Evolutionary conservation across 2,329 filamentous ascomycete species (phyloP).

Genomic region (Ophiostoma sp.): DNA sequence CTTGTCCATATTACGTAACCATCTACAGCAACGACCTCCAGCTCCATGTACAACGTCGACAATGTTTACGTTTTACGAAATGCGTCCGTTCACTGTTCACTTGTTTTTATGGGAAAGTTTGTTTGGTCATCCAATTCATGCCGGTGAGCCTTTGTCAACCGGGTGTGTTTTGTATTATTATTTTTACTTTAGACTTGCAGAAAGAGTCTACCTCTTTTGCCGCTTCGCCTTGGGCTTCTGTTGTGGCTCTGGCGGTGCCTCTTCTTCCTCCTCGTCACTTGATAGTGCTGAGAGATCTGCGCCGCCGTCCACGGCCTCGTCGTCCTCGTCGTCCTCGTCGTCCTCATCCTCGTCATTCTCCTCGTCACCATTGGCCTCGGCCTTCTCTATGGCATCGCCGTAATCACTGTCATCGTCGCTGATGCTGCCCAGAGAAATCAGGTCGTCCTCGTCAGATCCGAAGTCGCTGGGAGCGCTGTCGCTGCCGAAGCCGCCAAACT

Average conservation of each 20-base stretch:
- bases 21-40: background rate
- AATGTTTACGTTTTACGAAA: background rate
- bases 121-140: conserved; percentile 3
- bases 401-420: conserved; percentile 30
- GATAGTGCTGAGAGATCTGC: background rate
- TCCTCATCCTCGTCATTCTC: conserved; percentile 12
- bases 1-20: background rate
- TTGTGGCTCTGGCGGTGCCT: conserved; percentile 9
- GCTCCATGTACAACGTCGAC: background rate
- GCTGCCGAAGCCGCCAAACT: conserved; percentile 53
- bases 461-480: conserved; percentile 41
- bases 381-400: conserved; percentile 12
- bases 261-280: conserved; percentile 15
- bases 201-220: conserved; percentile 11
- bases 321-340: conserved; percentile 13
- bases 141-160: conserved; percentile 11
- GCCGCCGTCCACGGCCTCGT: background rate
- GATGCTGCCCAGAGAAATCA: conserved; percentile 31
- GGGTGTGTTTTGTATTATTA: conserved; percentile 4
- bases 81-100: background rate
- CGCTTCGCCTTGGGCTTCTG: conserved; percentile 21
- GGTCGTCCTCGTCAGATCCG: conserved; percentile 27
- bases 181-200: background rate
- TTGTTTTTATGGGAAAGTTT: background rate
- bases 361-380: conserved; percentile 7